These are phyloP conservation scores for Lagerstroemia speciosa DNA, from an alignment of 345 rosid genomes.

Conservation along the genomic window DNA sequence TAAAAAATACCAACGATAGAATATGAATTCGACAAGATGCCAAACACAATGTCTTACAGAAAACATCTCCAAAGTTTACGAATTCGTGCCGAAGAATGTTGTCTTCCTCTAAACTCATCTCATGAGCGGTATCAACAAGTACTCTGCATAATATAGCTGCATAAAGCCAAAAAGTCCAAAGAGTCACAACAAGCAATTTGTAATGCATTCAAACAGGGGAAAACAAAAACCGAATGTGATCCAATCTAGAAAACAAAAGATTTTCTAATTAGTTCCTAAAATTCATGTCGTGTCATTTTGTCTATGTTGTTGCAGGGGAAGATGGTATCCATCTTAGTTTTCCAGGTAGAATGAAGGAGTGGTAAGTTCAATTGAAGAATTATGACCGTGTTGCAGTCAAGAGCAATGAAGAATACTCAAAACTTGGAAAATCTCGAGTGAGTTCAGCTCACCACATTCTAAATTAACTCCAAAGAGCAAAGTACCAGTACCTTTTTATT, in stretches of 20 bases:
- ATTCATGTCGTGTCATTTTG: neutral
- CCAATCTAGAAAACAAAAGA: neutral
- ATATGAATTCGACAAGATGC: too few relatives aligned
- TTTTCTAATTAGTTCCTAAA: neutral
- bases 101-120: constrained; percentile 29
- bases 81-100: neutral
- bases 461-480: too few relatives aligned
- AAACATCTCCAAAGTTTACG: too few relatives aligned
- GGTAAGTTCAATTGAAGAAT: neutral
- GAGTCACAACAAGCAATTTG: neutral
- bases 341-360: neutral
- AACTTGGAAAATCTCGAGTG: too few relatives aligned
- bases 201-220: too few relatives aligned
- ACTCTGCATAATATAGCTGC: constrained; percentile 93
- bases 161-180: constrained; percentile 3
- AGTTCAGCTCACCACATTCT: too few relatives aligned
- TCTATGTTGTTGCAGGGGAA: too few relatives aligned
- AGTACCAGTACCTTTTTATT: too few relatives aligned
- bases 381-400: neutral
- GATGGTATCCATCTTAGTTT: too few relatives aligned
- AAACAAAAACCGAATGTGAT: neutral
- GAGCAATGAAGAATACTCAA: neutral
- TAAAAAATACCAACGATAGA: too few relatives aligned
- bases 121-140: constrained; percentile 74
- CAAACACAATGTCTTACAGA: too few relatives aligned